Evolutionary conservation across 345 rosid genomes (phyloP), one percentile per base, ranked within the genome.

Genomic region (Balakata baccata): DNA sequence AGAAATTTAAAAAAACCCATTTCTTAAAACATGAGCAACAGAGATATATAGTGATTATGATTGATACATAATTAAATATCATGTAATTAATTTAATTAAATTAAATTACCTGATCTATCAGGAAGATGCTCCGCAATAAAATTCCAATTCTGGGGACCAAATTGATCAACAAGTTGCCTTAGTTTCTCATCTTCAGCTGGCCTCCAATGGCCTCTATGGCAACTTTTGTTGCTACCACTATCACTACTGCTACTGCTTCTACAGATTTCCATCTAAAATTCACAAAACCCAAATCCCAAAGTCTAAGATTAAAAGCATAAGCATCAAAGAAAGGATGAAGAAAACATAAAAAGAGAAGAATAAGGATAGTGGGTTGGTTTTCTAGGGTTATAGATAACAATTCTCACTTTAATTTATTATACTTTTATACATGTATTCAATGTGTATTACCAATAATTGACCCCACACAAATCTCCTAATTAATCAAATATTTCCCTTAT

Each of bases 81-180:
- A 50, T 25, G 18, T 11, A 29, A 18, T 17, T 22, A 25, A 17
- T 49, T 17, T 22, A 25, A 17, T 49, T 14, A 51, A 34, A 3
- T 50, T 16, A 50, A 18, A 38, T 58, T 66, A 88, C 95, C 95
- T 65, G 95, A 90, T 87, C 95, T 81, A 83, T 92, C 92, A 75
- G 79, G 88, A 56, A 90, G 89, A 75, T 88, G 84, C 63, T 87
- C 88, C 0, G 95, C 92, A 22, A 90, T 90, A n/a, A 85, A 81
- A 74, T 90, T 90, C 95, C 95, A 90, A 78, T 90, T 90, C 54
- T 84, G 92, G 0, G 95, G 84, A 72, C 95, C 95, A 38, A 72
- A 81, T 70, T 87, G 84, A 63, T 83, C 78, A 7, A 90, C 94
- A 66, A 90, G 90, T 56, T 76, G 85, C 74, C 86, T 78, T 52